These are phyloP conservation scores for Craspedostauros australis DNA, from an alignment of 108 stramenopile species.

Conservation along the genomic window DNA sequence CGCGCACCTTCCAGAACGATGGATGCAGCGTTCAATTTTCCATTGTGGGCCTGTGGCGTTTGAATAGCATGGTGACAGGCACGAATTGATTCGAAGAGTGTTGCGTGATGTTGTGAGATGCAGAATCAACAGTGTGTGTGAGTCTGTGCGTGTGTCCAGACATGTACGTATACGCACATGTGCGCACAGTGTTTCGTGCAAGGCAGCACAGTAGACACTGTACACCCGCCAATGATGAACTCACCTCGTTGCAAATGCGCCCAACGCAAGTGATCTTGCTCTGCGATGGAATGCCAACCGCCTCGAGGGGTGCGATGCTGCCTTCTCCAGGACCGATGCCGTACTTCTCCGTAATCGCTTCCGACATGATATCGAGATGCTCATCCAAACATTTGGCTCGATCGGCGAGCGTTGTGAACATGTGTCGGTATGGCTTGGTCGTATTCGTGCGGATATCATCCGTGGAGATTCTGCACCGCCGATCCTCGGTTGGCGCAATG, in stretches of 20 bases:
- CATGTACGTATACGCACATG: too few relatives aligned
- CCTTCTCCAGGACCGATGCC: conserved; percentile 25
- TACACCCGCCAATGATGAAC: conserved; percentile 3
- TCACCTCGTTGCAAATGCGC: conserved; percentile 87
- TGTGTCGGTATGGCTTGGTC: conserved; percentile 67
- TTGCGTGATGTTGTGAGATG: too few relatives aligned
- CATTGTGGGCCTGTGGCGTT: conserved; percentile 87
- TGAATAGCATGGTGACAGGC: too few relatives aligned
- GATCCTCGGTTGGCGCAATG: too few relatives aligned
- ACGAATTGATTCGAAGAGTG: too few relatives aligned
- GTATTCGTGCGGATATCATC: conserved; percentile 30
- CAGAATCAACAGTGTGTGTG: too few relatives aligned
- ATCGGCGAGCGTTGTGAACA: conserved; percentile 88
- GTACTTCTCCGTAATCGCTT: conserved; percentile 50
- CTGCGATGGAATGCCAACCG: conserved; percentile 88
- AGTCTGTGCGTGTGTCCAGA: too few relatives aligned
- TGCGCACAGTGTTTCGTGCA: too few relatives aligned
- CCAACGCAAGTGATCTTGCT: conserved; percentile 77
- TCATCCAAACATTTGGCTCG: conserved; percentile 74
- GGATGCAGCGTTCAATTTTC: conserved; percentile 82
- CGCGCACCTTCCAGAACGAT: conserved; percentile 89
- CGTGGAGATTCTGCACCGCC: conserved; percentile 11
- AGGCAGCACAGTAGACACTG: too few relatives aligned
- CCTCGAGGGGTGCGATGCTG: conserved; percentile 42
- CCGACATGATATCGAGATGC: conserved; percentile 46